Conservation (phyloP, 331 rosid genomes). For the Rhamnella rubrinervis region DNA sequence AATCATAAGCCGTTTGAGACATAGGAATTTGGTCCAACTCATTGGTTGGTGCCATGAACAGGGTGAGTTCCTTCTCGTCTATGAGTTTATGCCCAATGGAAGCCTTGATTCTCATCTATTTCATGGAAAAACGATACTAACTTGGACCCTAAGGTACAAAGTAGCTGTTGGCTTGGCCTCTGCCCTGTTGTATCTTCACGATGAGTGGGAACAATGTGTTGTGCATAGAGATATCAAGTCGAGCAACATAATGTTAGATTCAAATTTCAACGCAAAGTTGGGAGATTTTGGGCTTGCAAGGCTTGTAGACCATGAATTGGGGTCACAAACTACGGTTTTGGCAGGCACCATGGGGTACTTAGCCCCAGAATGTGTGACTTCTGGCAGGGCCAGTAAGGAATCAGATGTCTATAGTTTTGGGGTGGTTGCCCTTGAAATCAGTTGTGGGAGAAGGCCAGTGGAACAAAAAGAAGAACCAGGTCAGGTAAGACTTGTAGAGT, state of each 20-base stretch:
- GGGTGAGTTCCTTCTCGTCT: conserved; percentile 64
- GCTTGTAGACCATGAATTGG: conserved; percentile 68
- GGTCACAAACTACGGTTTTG: conserved; percentile 63
- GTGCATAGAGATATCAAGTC: conserved; percentile 81
- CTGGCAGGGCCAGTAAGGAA: conserved; percentile 67
- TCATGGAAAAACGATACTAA: conserved; percentile 31
- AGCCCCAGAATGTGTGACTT: conserved; percentile 69
- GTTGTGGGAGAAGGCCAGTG: conserved; percentile 62
- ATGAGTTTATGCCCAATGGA: conserved; percentile 74
- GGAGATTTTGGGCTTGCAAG: conserved; percentile 81
- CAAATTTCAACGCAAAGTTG: conserved; percentile 58
- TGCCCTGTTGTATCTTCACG: conserved; percentile 65
- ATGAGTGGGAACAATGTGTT: conserved; percentile 84
- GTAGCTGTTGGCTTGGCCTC: conserved; percentile 63
- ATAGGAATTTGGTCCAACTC: conserved; percentile 70
- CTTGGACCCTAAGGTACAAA: conserved; percentile 53
- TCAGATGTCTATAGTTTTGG: conserved; percentile 77
- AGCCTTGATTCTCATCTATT: conserved; percentile 74
- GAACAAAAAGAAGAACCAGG: conserved; percentile 31
- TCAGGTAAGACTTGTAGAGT: conserved; percentile 55
- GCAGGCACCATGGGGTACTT: conserved; percentile 80
- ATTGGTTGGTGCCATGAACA: conserved; percentile 71
- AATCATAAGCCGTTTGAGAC: conserved; percentile 69
- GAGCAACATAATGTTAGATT: conserved; percentile 72
- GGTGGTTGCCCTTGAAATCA: conserved; percentile 63